These are phyloP conservation scores for Pistacia vera DNA, from an alignment of 345 rosid species.

Conservation along the genomic window DNA sequence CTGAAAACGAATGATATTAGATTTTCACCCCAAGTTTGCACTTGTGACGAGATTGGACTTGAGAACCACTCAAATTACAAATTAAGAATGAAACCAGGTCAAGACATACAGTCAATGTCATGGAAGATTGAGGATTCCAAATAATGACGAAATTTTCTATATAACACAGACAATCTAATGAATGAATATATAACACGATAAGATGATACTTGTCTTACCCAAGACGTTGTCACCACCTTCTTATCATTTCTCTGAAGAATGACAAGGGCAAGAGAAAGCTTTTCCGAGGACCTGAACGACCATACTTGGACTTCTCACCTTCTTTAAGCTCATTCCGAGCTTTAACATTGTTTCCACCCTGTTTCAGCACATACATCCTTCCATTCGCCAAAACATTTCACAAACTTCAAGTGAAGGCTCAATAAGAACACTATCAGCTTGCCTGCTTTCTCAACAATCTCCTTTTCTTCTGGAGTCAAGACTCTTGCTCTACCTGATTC, in stretches of 20 bases:
- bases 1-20: too few species aligned
- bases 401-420: background rate
- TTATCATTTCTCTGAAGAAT: background rate
- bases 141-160: too few species aligned
- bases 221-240: background rate
- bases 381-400: background rate
- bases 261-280: constrained; percentile 1
- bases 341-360: background rate
- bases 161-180: too few species aligned
- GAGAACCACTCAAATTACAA: too few species aligned
- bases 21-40: too few species aligned
- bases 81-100: too few species aligned
- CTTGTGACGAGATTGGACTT: too few species aligned
- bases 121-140: too few species aligned
- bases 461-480: background rate
- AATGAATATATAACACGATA: too few species aligned
- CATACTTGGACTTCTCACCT: constrained; percentile 5
- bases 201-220: too few species aligned
- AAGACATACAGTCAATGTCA: too few species aligned
- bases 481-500: background rate
- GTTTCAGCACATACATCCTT: background rate
- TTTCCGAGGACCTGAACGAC: constrained; percentile 3
- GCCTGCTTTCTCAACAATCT: background rate
- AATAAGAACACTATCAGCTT: background rate
- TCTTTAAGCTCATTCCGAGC: background rate